phyloP scores from a whole-genome alignment of 2,329 filamentous ascomycete genomes.

The Aspergillus latus region DNA sequence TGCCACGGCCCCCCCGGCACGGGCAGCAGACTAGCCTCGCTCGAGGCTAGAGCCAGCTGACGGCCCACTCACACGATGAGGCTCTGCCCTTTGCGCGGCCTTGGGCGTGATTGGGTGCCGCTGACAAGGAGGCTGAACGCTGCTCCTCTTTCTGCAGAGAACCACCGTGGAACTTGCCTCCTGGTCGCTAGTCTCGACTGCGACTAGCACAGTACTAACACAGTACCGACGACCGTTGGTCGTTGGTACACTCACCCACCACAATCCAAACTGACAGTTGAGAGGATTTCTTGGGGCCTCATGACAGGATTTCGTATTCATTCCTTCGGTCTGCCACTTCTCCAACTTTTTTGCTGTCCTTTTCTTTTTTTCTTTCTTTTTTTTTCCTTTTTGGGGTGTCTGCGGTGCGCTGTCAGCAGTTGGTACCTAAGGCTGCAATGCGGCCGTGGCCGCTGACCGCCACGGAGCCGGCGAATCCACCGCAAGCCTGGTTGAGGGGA shows the following conservation, averaged over 20 bases:
- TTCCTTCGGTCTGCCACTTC: too few species aligned
- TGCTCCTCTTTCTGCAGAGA: slow-evolving; percentile 21
- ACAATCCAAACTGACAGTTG: too few species aligned
- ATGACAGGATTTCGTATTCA: too few species aligned
- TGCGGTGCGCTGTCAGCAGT: slow-evolving; percentile 6
- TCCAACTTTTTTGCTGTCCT: background rate
- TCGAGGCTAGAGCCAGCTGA: background rate
- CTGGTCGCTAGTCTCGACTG: background rate
- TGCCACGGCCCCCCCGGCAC: slow-evolving; percentile 21
- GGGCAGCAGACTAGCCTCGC: background rate
- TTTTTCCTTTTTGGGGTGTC: background rate
- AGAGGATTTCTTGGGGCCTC: too few species aligned
- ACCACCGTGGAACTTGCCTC: slow-evolving; percentile 22
- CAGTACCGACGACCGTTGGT: background rate
- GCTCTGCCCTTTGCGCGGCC: slow-evolving; percentile 15
- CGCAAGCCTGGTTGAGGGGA: background rate
- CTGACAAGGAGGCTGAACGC: slow-evolving; percentile 26
- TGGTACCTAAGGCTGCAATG: slow-evolving; percentile 18
- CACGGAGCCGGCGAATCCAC: slow-evolving; percentile 4
- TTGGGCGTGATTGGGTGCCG: slow-evolving; percentile 17
- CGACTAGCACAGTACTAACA: too few species aligned
- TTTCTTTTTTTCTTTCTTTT: background rate
- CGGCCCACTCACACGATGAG: slow-evolving; percentile 18
- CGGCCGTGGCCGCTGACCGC: slow-evolving; percentile 12
- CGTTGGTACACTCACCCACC: background rate